Percentiles rank a stretch among this genome's conserved stretches.
These are phyloP conservation scores for Rhododendron simsii DNA, from an alignment of 148 eudicot species.

Conservation along the genomic window DNA sequence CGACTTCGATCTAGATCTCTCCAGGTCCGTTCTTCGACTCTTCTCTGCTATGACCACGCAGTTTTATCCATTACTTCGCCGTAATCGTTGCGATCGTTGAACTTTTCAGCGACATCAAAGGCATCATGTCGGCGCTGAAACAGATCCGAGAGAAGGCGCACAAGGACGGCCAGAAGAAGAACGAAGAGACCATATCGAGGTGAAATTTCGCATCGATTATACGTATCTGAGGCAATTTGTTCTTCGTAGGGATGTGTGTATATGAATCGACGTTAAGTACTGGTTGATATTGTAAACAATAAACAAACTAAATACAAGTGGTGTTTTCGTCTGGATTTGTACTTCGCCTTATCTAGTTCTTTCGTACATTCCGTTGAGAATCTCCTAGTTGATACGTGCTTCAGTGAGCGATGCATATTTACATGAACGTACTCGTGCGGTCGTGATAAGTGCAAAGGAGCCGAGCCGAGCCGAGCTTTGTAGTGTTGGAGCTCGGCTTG, in stretches of 20 bases:
- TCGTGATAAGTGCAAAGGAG: not conserved
- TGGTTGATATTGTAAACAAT: not conserved
- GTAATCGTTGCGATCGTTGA: conserved; percentile 2
- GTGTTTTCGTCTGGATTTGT: not conserved
- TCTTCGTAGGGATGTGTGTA: not conserved
- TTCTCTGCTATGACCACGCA: not conserved
- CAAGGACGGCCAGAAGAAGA: conserved; percentile 81
- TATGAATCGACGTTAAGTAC: not conserved
- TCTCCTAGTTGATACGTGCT: not conserved
- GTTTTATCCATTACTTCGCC: not conserved
- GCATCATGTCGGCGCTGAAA: conserved; percentile 68
- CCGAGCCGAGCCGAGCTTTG: too few species aligned
- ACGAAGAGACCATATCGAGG: conserved; percentile 89
- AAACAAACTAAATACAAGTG: not conserved
- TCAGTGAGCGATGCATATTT: not conserved
- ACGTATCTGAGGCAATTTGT: not conserved
- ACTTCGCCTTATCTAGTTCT: not conserved
- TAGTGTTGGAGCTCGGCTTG: too few species aligned
- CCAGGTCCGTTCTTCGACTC: conserved; percentile 28
- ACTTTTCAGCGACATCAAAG: conserved; percentile 75
- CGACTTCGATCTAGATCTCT: conserved; percentile 55
- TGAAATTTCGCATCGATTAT: conserved; percentile 14
- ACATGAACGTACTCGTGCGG: not conserved
- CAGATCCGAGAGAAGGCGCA: conserved; percentile 78
- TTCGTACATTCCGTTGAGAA: not conserved